Evolutionary conservation across 2,329 filamentous ascomycete genomes (phyloP).

Genomic region (Pseudocercospora ulei): DNA sequence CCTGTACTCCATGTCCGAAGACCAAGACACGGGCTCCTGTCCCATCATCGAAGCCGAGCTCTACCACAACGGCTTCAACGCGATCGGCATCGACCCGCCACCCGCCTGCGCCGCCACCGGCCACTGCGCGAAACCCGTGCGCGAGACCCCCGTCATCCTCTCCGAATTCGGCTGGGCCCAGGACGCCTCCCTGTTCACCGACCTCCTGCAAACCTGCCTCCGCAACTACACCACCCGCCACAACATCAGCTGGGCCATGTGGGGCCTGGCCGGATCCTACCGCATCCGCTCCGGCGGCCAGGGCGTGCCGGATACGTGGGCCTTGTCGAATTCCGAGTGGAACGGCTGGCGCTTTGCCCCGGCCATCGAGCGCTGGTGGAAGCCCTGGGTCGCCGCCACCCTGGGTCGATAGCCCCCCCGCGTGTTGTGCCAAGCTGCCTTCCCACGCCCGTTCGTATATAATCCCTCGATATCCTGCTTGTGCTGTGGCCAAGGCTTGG

Average conservation of each 20-base stretch:
- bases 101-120: slow-evolving; percentile 33
- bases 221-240: slow-evolving; percentile 41
- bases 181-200: slow-evolving; percentile 37
- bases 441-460: no score
- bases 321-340: slow-evolving; percentile 43
- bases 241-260: slow-evolving; percentile 44
- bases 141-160: slow-evolving; percentile 35
- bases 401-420: no score
- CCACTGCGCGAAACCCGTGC: slow-evolving; percentile 32
- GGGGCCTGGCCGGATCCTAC: slow-evolving; percentile 44
- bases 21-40: slow-evolving; percentile 40
- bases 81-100: slow-evolving; percentile 34
- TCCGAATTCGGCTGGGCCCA: slow-evolving; percentile 36
- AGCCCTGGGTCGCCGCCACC: slow-evolving; percentile 41
- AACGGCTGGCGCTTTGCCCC: slow-evolving; percentile 41
- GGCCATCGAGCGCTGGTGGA: slow-evolving; percentile 44
- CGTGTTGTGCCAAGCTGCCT: no score
- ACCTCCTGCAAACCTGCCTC: slow-evolving; percentile 43
- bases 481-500: no score
- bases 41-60: slow-evolving; percentile 43
- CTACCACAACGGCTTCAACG: slow-evolving; percentile 46
- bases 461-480: no score
- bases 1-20: slow-evolving; percentile 35
- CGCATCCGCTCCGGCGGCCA: slow-evolving; percentile 41
- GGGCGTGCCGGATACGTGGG: slow-evolving; percentile 44